Evolutionary conservation across 75 land plant genomes (phyloP), one percentile per base, ranked within the genome.

Genomic region (Pinus tabuliformis): DNA sequence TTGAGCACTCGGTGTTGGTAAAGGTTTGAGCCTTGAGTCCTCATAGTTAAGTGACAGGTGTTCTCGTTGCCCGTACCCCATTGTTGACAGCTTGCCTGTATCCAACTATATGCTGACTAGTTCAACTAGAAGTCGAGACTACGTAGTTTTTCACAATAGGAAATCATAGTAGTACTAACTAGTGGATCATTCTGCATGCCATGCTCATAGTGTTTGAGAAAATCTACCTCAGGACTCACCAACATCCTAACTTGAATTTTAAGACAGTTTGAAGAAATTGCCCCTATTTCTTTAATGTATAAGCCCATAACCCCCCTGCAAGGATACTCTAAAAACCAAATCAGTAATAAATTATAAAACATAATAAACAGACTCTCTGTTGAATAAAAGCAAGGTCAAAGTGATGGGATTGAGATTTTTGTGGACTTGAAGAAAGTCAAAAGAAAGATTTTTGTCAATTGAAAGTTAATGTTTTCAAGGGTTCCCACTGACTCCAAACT

Each of bases 311-410:
- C 20, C 70, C 37, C 70, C 39, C 70, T 65, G 15, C 42, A 65
- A 66, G 49, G 49, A 66, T 33, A n/a, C 37, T 39, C 52, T 18
- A 18, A 18, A 66, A 66, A 66, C 45, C 11, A 30, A 16, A 30
- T 63, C 37, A 63, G 37, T 63, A 63, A 16, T 36, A 63, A 63
- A 63, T 63, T 33, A 16, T 36, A 63, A 63, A 63, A 63, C 36
- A 30, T 14, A 14, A 4, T 63, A 28, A 63, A 15, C 2, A 14
- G 36, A 63, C 21, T 30, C 30, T 18, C 16, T 66, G 17, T 66
- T 66, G 45, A 17, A 6, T 17, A 37, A 20, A 66, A 1, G 54
- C 11, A 49, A 66, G 71, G 71, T 66, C 18, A 39, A 66, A 37
- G 24, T 3, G 52, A 66, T 68, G 49, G 42, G n/a, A 68, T 45